Conservation (phyloP, 2,329 filamentous ascomycete species). For the Calonectria honghensis region DNA sequence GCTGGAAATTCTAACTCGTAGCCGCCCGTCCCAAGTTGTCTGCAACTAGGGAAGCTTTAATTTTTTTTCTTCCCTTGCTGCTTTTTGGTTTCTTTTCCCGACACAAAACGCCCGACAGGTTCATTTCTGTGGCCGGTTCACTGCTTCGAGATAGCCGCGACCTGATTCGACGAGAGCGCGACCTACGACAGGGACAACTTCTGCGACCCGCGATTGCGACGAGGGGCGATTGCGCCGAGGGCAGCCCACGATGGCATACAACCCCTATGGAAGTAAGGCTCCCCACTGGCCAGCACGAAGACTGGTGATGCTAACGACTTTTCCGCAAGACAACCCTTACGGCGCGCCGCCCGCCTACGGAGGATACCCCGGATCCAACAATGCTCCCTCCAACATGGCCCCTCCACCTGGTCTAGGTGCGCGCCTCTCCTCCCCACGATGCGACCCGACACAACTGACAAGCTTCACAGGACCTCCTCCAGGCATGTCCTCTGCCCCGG, state of each 20-base stretch:
- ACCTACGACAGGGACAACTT: slow-evolving; percentile 17
- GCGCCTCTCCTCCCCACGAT: slow-evolving; percentile 52
- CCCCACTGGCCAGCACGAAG: slow-evolving; percentile 11
- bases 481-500: slow-evolving; percentile 87
- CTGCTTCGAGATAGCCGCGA: neutral
- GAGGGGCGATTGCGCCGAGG: slow-evolving; percentile 42
- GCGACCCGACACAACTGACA: slow-evolving; percentile 42
- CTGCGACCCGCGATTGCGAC: slow-evolving; percentile 39
- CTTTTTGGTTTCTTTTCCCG: neutral
- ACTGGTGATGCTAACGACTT: slow-evolving; percentile 38
- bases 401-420: slow-evolving; percentile 89
- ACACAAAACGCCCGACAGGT: neutral
- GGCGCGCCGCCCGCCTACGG: slow-evolving; percentile 84
- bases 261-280: slow-evolving; percentile 75
- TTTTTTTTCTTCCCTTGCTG: neutral
- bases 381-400: slow-evolving; percentile 79
- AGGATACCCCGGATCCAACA: slow-evolving; percentile 77
- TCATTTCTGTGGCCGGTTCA: neutral
- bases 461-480: slow-evolving; percentile 79
- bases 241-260: slow-evolving; percentile 71
- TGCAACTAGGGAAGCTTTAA: slow-evolving; percentile 2
- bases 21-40: slow-evolving; percentile 33
- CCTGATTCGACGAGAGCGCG: slow-evolving; percentile 8
- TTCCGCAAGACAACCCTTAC: slow-evolving; percentile 73
- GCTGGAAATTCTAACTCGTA: slow-evolving; percentile 46